Conservation (phyloP, 768 basidiomycete genomes). For the Rhodotorula babjevae region DNA sequence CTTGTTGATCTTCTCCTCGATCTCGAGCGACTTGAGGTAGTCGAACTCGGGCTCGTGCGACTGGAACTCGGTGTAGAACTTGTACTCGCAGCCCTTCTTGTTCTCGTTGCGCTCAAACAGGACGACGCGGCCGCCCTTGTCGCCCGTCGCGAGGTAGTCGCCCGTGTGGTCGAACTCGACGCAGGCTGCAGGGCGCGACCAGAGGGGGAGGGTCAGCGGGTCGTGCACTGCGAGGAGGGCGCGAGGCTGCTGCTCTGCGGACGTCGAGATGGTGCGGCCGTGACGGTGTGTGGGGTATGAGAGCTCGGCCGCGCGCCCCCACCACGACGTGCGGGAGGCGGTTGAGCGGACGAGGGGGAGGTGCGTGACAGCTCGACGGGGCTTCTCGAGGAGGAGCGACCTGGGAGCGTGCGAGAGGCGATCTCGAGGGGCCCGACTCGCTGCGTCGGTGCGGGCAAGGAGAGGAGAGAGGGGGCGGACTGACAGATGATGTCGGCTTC, state of each 20-base stretch:
- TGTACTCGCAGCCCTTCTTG: conserved; percentile 99
- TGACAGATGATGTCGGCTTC: conserved; percentile 93
- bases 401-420: no score
- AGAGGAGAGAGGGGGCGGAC: neutral
- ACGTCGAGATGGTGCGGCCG: no score
- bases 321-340: neutral
- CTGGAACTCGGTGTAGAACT: conserved; percentile 98
- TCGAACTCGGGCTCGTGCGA: conserved; percentile 99
- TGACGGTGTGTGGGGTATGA: neutral
- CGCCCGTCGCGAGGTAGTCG: conserved; percentile 97
- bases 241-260: no score
- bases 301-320: neutral
- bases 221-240: neutral
- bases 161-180: conserved; percentile 99
- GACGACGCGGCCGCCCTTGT: conserved; percentile 98
- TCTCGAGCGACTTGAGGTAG: conserved; percentile 98
- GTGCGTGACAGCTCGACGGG: no score
- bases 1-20: conserved; percentile 99
- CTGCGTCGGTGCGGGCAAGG: neutral
- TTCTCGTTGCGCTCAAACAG: conserved; percentile 97
- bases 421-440: no score
- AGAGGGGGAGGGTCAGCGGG: neutral
- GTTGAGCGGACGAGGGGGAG: neutral
- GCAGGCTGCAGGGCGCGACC: conserved; percentile 53
- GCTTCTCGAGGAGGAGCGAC: no score